Conservation (phyloP, 1,284 basidiomycete genomes). For the Stereum hirsutum region DNA sequence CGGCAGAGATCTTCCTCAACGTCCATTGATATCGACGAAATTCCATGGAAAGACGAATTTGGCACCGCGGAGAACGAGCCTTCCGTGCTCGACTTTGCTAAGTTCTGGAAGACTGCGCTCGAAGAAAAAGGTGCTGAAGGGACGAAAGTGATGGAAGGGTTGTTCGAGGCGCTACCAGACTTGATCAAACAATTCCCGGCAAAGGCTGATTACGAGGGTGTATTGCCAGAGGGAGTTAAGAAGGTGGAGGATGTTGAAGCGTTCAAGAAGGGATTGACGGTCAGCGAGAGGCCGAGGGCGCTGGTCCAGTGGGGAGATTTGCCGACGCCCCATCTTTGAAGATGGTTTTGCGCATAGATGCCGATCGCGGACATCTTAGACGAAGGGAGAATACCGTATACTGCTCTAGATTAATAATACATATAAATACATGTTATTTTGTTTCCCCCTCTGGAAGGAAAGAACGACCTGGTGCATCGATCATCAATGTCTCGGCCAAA, state of each 20-base stretch:
- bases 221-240: slow-evolving; percentile 40
- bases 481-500: no score
- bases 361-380: no score
- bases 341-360: no score
- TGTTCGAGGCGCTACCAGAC: slow-evolving; percentile 43
- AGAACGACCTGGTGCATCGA: no score
- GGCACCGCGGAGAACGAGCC: slow-evolving; percentile 37
- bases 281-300: slow-evolving; percentile 45
- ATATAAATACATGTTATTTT: no score
- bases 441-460: no score
- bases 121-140: slow-evolving; percentile 29
- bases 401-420: no score
- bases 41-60: slow-evolving; percentile 35
- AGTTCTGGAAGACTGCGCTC: slow-evolving; percentile 49
- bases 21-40: slow-evolving; percentile 43
- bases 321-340: slow-evolving; percentile 37
- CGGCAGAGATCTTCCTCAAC: no score
- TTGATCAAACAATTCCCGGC: slow-evolving; percentile 45
- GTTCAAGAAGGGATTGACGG: slow-evolving; percentile 59
- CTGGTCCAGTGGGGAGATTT: slow-evolving; percentile 64
- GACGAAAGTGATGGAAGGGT: slow-evolving; percentile 35
- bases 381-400: no score
- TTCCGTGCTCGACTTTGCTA: slow-evolving; percentile 35
- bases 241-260: slow-evolving; percentile 59
- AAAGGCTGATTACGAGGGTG: slow-evolving; percentile 39